A percentile compares a stretch with the other conserved stretches of the same genome.
phyloP scores from a whole-genome alignment of 352 stramenopile species.

The Globisporangium spinosum region DNA sequence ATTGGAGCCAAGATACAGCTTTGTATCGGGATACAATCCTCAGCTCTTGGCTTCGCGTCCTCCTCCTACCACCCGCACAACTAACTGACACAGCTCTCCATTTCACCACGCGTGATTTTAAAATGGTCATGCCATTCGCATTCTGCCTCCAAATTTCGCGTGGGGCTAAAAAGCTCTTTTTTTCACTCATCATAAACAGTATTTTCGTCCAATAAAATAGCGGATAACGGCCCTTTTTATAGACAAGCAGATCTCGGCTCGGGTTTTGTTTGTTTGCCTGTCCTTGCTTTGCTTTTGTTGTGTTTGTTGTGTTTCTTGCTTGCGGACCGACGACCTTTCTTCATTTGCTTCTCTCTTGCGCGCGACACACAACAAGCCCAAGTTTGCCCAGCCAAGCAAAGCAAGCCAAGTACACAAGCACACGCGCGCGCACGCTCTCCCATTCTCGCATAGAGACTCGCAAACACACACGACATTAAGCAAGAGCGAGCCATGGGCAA shows the following conservation, averaged over 20 bases:
- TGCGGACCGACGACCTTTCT: slow-evolving; percentile 5
- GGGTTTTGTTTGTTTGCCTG: neutral
- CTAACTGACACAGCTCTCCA: neutral
- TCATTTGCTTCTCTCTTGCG: slow-evolving; percentile 5
- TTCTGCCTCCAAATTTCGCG: neutral
- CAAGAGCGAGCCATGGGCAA: slow-evolving; percentile 53
- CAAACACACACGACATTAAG: neutral
- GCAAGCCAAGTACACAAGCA: neutral
- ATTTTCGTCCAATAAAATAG: neutral
- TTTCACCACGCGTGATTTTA: neutral
- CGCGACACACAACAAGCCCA: neutral
- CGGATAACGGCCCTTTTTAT: neutral
- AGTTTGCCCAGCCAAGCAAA: neutral
- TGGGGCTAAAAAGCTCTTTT: neutral
- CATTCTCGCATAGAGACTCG: neutral
- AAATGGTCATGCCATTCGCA: neutral
- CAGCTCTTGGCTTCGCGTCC: neutral
- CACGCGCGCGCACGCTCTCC: neutral
- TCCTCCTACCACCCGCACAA: neutral
- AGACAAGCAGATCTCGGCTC: neutral
- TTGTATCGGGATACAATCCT: neutral
- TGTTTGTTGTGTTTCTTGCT: neutral
- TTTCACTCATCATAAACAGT: neutral
- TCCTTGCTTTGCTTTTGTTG: neutral
- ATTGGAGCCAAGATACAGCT: neutral